phyloP scores from a whole-genome alignment of 495 filamentous ascomycete species.

The Tetracladium marchalianum region DNA sequence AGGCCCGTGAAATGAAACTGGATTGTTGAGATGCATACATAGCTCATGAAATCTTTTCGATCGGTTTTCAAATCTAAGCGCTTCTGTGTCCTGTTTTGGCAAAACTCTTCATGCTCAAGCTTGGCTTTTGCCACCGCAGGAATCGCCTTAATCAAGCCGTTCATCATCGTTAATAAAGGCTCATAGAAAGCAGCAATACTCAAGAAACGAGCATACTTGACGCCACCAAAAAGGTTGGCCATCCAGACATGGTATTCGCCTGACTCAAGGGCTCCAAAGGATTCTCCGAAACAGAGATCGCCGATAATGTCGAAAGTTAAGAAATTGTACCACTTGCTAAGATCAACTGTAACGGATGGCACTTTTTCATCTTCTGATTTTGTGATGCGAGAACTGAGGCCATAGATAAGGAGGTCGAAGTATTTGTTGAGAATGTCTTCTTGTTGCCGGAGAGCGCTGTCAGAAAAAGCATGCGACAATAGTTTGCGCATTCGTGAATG shows the following conservation, averaged over 20 bases:
- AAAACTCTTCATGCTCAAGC: neutral
- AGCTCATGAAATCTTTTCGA: slow-evolving; percentile 1
- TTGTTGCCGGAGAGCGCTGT: slow-evolving; percentile 35
- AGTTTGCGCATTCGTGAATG: slow-evolving; percentile 34
- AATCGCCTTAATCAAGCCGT: too few species aligned
- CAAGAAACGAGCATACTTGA: slow-evolving; percentile 1
- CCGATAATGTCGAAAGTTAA: slow-evolving; percentile 40
- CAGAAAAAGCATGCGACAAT: slow-evolving; percentile 44
- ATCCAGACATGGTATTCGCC: slow-evolving; percentile 26
- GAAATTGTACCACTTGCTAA: slow-evolving; percentile 35
- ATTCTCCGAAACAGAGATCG: slow-evolving; percentile 39
- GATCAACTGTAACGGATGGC: slow-evolving; percentile 2
- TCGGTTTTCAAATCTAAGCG: neutral
- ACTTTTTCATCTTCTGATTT: slow-evolving; percentile 2
- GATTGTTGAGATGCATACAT: neutral
- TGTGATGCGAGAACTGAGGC: slow-evolving; percentile 18
- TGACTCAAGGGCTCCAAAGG: slow-evolving; percentile 37
- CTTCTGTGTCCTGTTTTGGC: neutral
- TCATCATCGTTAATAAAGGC: too few species aligned
- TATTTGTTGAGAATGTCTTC: slow-evolving; percentile 33
- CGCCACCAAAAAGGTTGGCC: slow-evolving; percentile 16
- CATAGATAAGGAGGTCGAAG: slow-evolving; percentile 35
- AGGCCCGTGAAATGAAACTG: too few species aligned
- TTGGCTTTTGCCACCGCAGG: too few species aligned
- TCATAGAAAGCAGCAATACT: too few species aligned